Base-by-base conservation (phyloP, 2,329 filamentous ascomycete genomes). In the Myriosclerotinia duriaeana region DNA sequence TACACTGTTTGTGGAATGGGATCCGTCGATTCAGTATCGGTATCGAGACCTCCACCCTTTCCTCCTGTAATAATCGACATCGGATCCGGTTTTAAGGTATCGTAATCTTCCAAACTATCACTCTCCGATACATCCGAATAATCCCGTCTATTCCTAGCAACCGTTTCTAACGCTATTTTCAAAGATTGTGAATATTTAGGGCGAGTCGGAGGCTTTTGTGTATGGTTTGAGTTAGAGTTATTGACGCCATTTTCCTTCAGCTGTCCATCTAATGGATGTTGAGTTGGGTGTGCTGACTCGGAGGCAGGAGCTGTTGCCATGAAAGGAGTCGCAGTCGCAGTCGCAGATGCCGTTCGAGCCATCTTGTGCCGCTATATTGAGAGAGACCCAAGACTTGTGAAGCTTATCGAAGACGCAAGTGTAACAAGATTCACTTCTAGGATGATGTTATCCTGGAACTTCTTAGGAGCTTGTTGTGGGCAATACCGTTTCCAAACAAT, bases 31-130 rank as follows among this genome's bases (percentile, higher is more conserved):
- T 66, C 48, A 38, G 52, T 68, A 65, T 74, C 53, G 60, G 65
- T 53, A 71, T 69, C 53, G 75, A 78, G 69, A 66, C 76, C 53
- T 71, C 77, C 54, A 74, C 78, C 67, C 72, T 78, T 68, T 65
- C 75, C 67, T 73, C 78, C 42, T 74, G 72, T 60, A 68, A 74
- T 65, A 6, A 76, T 69, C 30, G 73, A 66, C 40, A 56, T 67
- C 2, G 71, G 73, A 60, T 75, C 73, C 53, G 69, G 73, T 52
- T 63, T 71, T 20, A 76, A 44, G 8, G 71, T 63, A 68, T 76
- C 74, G 53, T 75, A 75, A 54, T 76, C 73, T 64, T 76, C 74
- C 64, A 75, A 72, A 34, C 73, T 74, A 20, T 69, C 66, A 54
- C 59, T 73, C 48, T 75, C 74, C 12, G 68, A 61, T 8, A 56